A percentile compares a stretch with the other conserved stretches of the same genome.
Conservation (phyloP, 257 asterid genomes). For the Ocimum tenuiflorum region DNA sequence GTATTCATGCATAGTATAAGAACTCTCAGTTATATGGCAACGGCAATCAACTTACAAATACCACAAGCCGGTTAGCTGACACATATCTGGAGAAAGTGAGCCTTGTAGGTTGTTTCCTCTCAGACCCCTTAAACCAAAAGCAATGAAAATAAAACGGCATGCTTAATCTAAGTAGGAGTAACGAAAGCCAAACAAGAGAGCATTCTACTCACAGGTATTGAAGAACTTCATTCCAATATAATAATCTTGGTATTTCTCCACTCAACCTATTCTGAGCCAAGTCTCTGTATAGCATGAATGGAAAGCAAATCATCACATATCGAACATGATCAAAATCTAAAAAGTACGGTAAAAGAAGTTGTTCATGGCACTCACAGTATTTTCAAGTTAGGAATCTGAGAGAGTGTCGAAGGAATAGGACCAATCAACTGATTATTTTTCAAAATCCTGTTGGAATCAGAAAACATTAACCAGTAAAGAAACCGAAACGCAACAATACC, state of each 20-base stretch:
- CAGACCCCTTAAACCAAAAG: conserved; percentile 48
- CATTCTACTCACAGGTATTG: conserved; percentile 68
- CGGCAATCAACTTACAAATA: conserved; percentile 65
- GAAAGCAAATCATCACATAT: background rate
- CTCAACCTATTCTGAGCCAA: conserved; percentile 82
- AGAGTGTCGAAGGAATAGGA: conserved; percentile 89
- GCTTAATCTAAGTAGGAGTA: background rate
- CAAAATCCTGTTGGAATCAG: conserved; percentile 38
- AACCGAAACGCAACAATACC: background rate
- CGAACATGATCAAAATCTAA: background rate
- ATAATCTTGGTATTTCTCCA: conserved; percentile 90
- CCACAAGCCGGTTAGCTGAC: conserved; percentile 95
- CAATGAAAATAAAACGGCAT: background rate
- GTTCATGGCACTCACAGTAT: conserved; percentile 51
- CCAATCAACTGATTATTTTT: conserved; percentile 82
- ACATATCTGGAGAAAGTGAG: conserved; percentile 80
- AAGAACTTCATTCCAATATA: conserved; percentile 94
- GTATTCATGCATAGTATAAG: background rate
- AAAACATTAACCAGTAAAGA: background rate
- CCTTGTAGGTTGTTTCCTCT: conserved; percentile 86
- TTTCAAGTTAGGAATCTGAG: conserved; percentile 93
- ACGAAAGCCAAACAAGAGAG: background rate
- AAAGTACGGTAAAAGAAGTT: background rate
- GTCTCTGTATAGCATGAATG: conserved; percentile 44
- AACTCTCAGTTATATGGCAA: background rate